phyloP scores from a whole-genome alignment of 371 early-diverging fungal species.

The Nematocida displodere region DNA sequence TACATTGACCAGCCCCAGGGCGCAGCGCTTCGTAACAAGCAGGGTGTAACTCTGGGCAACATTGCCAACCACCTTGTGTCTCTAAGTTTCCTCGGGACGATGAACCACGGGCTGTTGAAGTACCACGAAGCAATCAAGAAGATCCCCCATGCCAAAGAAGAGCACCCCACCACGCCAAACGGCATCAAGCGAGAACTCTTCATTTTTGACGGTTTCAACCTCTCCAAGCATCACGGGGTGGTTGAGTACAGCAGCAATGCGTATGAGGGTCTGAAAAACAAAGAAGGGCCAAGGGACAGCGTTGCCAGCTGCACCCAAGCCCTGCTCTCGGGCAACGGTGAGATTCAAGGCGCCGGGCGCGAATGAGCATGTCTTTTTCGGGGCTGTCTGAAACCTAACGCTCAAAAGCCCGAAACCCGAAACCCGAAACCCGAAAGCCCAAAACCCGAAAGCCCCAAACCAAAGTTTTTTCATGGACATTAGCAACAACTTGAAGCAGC shows the following conservation, averaged over 20 bases:
- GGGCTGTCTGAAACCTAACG: too few species aligned
- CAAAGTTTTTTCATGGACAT: constrained; percentile 29
- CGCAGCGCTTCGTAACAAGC: not conserved
- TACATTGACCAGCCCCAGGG: not conserved
- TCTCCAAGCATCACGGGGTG: constrained; percentile 51
- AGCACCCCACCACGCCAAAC: constrained; percentile 49
- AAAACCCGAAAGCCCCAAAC: not conserved
- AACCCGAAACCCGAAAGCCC: too few species aligned
- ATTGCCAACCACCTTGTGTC: constrained; percentile 63
- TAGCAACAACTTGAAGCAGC: constrained; percentile 45
- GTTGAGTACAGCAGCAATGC: constrained; percentile 39
- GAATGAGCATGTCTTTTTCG: too few species aligned
- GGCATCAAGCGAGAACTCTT: constrained; percentile 63
- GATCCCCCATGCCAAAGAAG: constrained; percentile 49
- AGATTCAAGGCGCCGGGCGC: too few species aligned
- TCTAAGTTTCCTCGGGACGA: constrained; percentile 50
- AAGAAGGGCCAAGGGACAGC: constrained; percentile 35
- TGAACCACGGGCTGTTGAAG: constrained; percentile 24
- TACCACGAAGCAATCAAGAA: constrained; percentile 62
- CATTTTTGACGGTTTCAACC: constrained; percentile 64
- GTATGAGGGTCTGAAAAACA: constrained; percentile 49
- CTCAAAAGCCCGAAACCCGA: too few species aligned
- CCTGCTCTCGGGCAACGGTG: not conserved
- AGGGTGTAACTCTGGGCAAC: constrained; percentile 48
- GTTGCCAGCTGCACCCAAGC: constrained; percentile 26